A percentile compares a stretch with the other conserved stretches of the same genome.
Evolutionary conservation across 2,329 filamentous ascomycete species (phyloP).

Genomic region (Fusarium fracticaudum): DNA sequence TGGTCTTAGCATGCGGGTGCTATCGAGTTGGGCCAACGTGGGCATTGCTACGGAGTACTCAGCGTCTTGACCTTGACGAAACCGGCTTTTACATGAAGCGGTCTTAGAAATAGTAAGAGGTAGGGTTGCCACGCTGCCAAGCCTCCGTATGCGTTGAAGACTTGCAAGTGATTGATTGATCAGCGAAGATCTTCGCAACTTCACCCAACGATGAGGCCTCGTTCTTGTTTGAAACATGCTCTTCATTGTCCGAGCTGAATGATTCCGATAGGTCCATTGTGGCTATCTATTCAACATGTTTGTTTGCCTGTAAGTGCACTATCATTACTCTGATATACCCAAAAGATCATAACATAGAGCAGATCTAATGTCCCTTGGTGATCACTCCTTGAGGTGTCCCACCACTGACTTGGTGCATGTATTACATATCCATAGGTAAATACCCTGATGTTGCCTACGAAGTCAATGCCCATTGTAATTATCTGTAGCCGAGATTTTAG

Average conservation of each 20-base stretch:
- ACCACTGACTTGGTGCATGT: not conserved
- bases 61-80: slow-evolving; percentile 23
- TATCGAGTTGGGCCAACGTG: slow-evolving; percentile 19
- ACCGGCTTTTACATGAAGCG: slow-evolving; percentile 16
- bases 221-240: slow-evolving; percentile 20
- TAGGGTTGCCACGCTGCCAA: slow-evolving; percentile 22
- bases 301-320: not conserved
- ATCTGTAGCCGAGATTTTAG: slow-evolving; percentile 10
- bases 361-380: not conserved
- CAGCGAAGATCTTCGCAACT: slow-evolving; percentile 16
- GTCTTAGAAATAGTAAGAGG: slow-evolving; percentile 6
- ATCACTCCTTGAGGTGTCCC: not conserved
- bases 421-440: not conserved
- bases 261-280: not conserved
- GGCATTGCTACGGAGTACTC: not conserved
- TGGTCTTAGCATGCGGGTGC: slow-evolving; percentile 34
- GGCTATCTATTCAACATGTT: not conserved
- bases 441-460: not conserved
- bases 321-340: not conserved
- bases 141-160: not conserved
- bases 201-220: slow-evolving; percentile 13
- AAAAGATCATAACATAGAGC: not conserved
- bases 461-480: not conserved
- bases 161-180: slow-evolving; percentile 12
- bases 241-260: not conserved